Base-by-base conservation (phyloP, 2,329 filamentous ascomycete species). In the Colletotrichum horii region DNA sequence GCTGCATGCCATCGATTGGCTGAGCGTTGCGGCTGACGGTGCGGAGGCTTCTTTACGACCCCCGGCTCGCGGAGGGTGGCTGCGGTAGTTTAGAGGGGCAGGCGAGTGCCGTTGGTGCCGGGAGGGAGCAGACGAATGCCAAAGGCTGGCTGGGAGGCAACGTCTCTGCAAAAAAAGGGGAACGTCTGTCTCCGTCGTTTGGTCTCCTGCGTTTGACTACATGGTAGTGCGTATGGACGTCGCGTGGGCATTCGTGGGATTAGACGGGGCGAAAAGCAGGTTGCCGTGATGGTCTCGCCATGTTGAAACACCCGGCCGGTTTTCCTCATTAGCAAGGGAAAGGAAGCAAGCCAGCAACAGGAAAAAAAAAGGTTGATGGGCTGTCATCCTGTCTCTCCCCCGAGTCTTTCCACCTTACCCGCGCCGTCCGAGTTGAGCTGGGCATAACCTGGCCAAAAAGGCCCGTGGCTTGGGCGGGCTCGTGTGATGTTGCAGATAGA, bases 401-500 rank as follows among this genome's bases (percentile, higher is more conserved):
- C 26, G 43, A 52, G 43, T 52, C 43, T 52, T 52, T 52, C 43
- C 43, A 52, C 43, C 43, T 11, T 52, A 52, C 43, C 43, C 43
- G n/a, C 43, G 43, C 43, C 43, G 43, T 52, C 43, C 43, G 43
- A 52, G n/a, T 16, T 58, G 56, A 69, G 56, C 55, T 64, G 69
- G 74, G 64, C 26, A 68, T 24, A 30, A 32, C 34, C 73, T 32
- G 15, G 70, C 52, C n/a, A 52, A 24, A 8, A 48, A 61, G 58
- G 43, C 55, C 55, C 43, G 28, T 64, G 30, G 28, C n/a, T 61
- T 67, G 69, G 65, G 69, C 56, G 56, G 22, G 64, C 70, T 68
- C 34, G 70, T 73, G 56, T 64, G 26, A 48, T 52, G 73, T 75
- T 69, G 73, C 73, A 73, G 36, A 75, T 75, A 73, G 43, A 75